Evolutionary conservation across 2,329 filamentous ascomycete genomes (phyloP), one percentile per base, ranked within the genome.

Genomic region (Lachnellula suecica): DNA sequence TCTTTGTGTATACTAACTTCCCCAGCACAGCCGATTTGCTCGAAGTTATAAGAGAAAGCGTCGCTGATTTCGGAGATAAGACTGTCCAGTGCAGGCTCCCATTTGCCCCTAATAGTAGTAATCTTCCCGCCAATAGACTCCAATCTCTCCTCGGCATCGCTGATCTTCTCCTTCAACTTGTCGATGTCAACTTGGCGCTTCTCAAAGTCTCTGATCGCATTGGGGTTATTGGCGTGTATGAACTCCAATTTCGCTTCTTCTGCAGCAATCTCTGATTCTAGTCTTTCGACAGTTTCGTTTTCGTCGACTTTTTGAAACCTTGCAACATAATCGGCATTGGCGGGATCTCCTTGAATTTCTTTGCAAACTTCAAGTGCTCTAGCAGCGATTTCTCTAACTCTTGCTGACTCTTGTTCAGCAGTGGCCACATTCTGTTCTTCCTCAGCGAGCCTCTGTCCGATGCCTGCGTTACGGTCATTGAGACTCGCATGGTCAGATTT

Each of bases 41-140:
- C 84, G 69, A 99, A 97, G 65, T 96, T 97, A 69, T 93, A 87
- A 5, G 88, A 84, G 70, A 99, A 99, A 0, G 92, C 92, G 44
- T 90, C 84, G 67, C 90, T 96, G 71, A 99, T 97, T 65, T 85
- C 84, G 19, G 75, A 74, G 37, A 97, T 80, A 2, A 99, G 79
- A 20, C 75, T 77, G 60, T 97, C 92, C 2, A 99, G 78, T 62
- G 81, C 74, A 1, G 91, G 91, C 70, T 97, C 94, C 89, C 91
- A 99, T 57, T 81, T 76, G 15, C 75, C 74, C 62, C 87, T 85
- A 50, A 96, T 72, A 34, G 83, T 77, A 1, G 74, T 70, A 56
- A 96, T 93, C 43, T 81, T 76, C 11, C 68, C 65, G 15, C 76
- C 74, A 15, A 87, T 71, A 2, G 76, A 71, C 2, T 77, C 77